Conservation (phyloP, 805 yeast genomes). For the Candida pini region DNA sequence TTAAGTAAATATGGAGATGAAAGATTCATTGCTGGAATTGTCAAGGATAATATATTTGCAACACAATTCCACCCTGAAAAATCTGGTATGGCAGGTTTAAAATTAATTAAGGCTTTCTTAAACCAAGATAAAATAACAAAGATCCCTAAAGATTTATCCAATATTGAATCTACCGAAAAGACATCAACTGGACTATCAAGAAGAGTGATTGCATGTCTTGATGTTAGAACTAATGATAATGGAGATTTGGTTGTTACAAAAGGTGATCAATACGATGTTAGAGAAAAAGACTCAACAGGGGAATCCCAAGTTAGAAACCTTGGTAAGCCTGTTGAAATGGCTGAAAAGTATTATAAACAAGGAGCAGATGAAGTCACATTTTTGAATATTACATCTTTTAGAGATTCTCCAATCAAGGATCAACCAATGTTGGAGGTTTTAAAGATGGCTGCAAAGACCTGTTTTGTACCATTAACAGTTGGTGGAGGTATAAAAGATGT, state of each 20-base stretch:
- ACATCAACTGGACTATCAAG: slow-evolving; percentile 63
- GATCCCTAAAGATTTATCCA: slow-evolving; percentile 9
- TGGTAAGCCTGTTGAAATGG: slow-evolving; percentile 95
- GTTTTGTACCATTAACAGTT: slow-evolving; percentile 94
- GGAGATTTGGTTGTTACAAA: slow-evolving; percentile 98
- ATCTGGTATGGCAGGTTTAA: slow-evolving; percentile 86
- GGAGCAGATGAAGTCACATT: slow-evolving; percentile 98
- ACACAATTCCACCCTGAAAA: slow-evolving; percentile 99
- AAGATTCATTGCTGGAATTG: slow-evolving; percentile 74
- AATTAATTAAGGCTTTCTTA: slow-evolving; percentile 68
- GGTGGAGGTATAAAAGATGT: slow-evolving; percentile 98
- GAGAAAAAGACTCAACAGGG: slow-evolving; percentile 55
- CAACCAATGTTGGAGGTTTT: slow-evolving; percentile 94
- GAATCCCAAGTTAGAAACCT: slow-evolving; percentile 80
- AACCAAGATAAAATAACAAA: slow-evolving; percentile 33
- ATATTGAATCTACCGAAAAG: slow-evolving; percentile 21
- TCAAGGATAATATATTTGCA: slow-evolving; percentile 77
- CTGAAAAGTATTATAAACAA: slow-evolving; percentile 81
- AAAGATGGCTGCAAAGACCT: slow-evolving; percentile 74
- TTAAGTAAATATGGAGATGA: slow-evolving; percentile 71
- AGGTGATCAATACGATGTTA: slow-evolving; percentile 97
- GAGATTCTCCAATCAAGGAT: slow-evolving; percentile 89
- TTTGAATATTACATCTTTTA: slow-evolving; percentile 89
- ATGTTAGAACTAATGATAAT: slow-evolving; percentile 89
- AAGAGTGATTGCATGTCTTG: slow-evolving; percentile 93